These are phyloP conservation scores for Limonium bicolor DNA, from an alignment of 148 eudicot genomes.

Conservation along the genomic window DNA sequence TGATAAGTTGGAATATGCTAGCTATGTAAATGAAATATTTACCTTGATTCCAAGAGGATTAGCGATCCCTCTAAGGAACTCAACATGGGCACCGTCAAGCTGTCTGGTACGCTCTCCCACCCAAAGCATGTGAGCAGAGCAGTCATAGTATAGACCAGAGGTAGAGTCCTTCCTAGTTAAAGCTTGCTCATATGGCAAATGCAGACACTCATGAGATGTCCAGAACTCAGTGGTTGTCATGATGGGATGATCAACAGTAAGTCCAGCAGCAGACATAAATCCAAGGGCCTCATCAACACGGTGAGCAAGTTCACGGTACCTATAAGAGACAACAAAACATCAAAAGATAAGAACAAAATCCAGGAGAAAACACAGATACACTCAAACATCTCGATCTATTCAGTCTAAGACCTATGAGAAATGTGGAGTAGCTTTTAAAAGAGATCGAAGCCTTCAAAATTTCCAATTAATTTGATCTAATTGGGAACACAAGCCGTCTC, in stretches of 20 bases:
- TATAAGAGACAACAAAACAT: no score
- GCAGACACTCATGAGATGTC: slow-evolving; percentile 93
- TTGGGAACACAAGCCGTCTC: no score
- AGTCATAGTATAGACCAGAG: slow-evolving; percentile 73
- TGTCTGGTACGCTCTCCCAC: slow-evolving; percentile 92
- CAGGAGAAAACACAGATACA: no score
- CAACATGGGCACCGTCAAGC: slow-evolving; percentile 92
- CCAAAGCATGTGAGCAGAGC: slow-evolving; percentile 93
- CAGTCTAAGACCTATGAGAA: no score
- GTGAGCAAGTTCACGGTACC: slow-evolving; percentile 83
- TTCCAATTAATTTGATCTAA: no score
- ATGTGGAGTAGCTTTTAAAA: no score
- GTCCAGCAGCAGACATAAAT: slow-evolving; percentile 94
- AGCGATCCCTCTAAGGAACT: slow-evolving; percentile 81
- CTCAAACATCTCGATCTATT: no score
- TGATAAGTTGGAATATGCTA: background rate
- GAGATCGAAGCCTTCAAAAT: no score
- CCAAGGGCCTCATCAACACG: slow-evolving; percentile 95
- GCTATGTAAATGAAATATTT: background rate
- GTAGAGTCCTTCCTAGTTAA: slow-evolving; percentile 85
- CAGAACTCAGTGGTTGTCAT: slow-evolving; percentile 86
- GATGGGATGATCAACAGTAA: slow-evolving; percentile 70
- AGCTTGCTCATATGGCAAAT: slow-evolving; percentile 81
- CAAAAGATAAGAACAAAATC: slow-evolving; percentile 3
- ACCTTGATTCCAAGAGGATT: slow-evolving; percentile 98